Percentiles rank a stretch among this genome's conserved stretches.
These are phyloP conservation scores for Astragalus glycyphyllos DNA, from an alignment of 306 rosid species.

Conservation along the genomic window DNA sequence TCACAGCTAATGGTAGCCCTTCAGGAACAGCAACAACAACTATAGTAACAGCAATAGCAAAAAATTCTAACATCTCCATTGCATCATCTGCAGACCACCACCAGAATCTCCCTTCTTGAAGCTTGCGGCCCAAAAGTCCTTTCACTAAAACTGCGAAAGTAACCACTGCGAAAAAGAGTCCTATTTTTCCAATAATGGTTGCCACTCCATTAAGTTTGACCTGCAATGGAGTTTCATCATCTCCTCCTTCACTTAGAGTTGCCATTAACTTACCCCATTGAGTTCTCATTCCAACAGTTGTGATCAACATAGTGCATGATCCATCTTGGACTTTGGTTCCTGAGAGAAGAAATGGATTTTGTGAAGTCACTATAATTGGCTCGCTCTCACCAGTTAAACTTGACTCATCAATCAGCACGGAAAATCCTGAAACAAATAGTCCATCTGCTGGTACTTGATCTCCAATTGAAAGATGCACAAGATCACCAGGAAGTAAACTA, in stretches of 20 bases:
- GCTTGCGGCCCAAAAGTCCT: constrained; percentile 64
- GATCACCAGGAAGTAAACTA: constrained; percentile 83
- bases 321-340: constrained; percentile 99
- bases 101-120: constrained; percentile 71
- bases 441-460: constrained; percentile 98
- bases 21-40: constrained; percentile 98
- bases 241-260: constrained; percentile 94
- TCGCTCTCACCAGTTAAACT: constrained; percentile 98
- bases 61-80: constrained; percentile 76
- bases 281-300: constrained; percentile 97
- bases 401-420: constrained; percentile 85
- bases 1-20: constrained; percentile 91
- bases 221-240: constrained; percentile 94
- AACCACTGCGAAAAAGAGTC: constrained; percentile 76
- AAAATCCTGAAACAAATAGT: constrained; percentile 79
- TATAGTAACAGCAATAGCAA: constrained; percentile 91
- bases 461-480: constrained; percentile 89
- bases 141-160: constrained; percentile 85
- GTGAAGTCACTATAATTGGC: constrained; percentile 73
- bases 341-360: constrained; percentile 84
- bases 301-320: constrained; percentile 84
- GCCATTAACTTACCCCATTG: constrained; percentile 99
- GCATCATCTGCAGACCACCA: constrained; percentile 78
- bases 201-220: constrained; percentile 97
- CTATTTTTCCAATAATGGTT: constrained; percentile 88